Conservation (phyloP, 1,284 basidiomycete genomes). For the Mycena sp. region DNA sequence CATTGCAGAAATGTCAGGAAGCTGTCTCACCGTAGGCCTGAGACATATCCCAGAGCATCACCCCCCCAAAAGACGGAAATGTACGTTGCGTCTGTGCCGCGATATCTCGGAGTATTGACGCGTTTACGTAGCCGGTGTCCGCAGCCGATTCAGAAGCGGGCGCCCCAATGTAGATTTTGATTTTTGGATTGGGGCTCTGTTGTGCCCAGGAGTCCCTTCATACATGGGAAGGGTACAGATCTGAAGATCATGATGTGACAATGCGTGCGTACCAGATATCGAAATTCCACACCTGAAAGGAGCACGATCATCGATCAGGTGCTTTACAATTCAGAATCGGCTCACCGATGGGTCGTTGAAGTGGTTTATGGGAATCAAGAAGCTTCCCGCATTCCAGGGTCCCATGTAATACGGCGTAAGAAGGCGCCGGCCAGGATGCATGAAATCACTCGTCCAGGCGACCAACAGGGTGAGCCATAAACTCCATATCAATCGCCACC, state of each 20-base stretch:
- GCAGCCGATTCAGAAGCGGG: constrained; percentile 63
- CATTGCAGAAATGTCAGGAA: too few relatives aligned
- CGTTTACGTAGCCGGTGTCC: constrained; percentile 61
- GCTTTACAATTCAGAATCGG: neutral
- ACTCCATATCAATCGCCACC: too few relatives aligned
- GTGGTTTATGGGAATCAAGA: too few relatives aligned
- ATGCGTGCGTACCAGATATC: constrained; percentile 57
- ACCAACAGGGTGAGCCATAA: too few relatives aligned
- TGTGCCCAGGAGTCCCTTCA: constrained; percentile 68
- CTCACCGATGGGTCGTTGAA: too few relatives aligned
- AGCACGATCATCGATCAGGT: too few relatives aligned
- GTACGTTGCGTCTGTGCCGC: constrained; percentile 61
- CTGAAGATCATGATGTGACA: too few relatives aligned
- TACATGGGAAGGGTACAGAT: neutral
- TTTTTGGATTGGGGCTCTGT: constrained; percentile 63
- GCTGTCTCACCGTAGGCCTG: constrained; percentile 75
- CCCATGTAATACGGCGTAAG: too few relatives aligned
- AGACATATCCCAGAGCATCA: constrained; percentile 78
- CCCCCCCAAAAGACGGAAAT: constrained; percentile 53
- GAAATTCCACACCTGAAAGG: constrained; percentile 62
- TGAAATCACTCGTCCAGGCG: too few relatives aligned
- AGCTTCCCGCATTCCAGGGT: too few relatives aligned
- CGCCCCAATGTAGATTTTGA: constrained; percentile 69
- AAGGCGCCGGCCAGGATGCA: too few relatives aligned
- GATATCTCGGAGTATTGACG: constrained; percentile 57